A percentile compares a stretch with the other conserved stretches of the same genome.
Conservation (phyloP, 2,329 filamentous ascomycete genomes). For the Calonectria ilicicola region DNA sequence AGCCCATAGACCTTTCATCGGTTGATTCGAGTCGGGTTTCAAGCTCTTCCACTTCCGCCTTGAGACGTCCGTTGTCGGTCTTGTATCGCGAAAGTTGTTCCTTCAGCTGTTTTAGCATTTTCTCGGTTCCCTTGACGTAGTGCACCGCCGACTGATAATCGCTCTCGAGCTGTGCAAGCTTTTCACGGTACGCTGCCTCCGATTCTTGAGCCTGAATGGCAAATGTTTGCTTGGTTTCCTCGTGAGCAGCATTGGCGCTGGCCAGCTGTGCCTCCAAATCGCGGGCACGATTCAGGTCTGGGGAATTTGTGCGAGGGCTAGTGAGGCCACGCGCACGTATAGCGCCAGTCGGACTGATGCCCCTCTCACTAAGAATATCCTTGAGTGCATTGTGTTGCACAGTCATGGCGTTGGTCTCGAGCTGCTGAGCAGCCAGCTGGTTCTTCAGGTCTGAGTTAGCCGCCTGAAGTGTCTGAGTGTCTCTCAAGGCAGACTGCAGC, state of each 20-base stretch:
- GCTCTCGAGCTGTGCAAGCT: conserved; percentile 92
- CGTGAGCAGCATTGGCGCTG: conserved; percentile 80
- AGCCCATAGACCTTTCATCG: conserved; percentile 52
- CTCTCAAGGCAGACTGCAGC: conserved; percentile 84
- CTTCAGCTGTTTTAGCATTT: conserved; percentile 99
- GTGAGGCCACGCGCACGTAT: conserved; percentile 79
- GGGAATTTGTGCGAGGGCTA: conserved; percentile 78
- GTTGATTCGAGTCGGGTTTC: conserved; percentile 63
- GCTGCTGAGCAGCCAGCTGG: conserved; percentile 85
- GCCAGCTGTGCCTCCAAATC: conserved; percentile 92
- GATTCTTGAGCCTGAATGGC: conserved; percentile 86
- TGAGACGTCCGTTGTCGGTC: conserved; percentile 83
- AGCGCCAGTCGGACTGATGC: conserved; percentile 81
- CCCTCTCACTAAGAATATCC: conserved; percentile 89
- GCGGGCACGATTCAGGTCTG: conserved; percentile 81
- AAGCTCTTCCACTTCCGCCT: conserved; percentile 80
- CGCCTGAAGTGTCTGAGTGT: conserved; percentile 84
- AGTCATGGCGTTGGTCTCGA: conserved; percentile 92
- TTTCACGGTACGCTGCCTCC: conserved; percentile 91
- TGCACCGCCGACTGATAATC: conserved; percentile 98
- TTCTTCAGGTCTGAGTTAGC: conserved; percentile 86
- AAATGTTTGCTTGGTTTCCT: conserved; percentile 84
- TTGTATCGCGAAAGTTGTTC: conserved; percentile 96
- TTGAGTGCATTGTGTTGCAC: conserved; percentile 95
- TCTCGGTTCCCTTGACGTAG: conserved; percentile 98